Evolutionary conservation across 2,329 filamentous ascomycete genomes (phyloP).

Genomic region (Cyphellophora europaea): DNA sequence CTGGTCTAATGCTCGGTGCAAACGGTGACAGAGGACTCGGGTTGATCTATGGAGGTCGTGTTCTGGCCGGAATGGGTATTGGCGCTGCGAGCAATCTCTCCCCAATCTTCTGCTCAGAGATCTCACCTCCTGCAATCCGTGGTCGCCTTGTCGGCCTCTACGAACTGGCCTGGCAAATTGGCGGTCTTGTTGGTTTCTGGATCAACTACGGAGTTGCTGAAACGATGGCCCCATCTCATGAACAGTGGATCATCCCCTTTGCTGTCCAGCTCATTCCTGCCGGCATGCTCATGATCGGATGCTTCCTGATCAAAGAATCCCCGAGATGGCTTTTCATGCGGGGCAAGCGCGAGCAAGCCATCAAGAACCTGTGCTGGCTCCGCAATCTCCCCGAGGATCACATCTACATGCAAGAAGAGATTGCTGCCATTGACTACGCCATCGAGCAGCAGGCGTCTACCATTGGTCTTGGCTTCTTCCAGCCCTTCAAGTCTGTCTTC

Average conservation of each 20-base stretch:
- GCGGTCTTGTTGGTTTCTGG: conserved; percentile 42
- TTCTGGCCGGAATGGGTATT: conserved; percentile 48
- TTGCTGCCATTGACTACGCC: conserved; percentile 60
- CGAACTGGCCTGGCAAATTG: conserved; percentile 47
- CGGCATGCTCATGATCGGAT: conserved; percentile 39
- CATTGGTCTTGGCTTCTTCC: conserved; percentile 66
- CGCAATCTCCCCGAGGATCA: conserved; percentile 31
- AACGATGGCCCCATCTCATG: conserved; percentile 24
- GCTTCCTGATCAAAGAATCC: conserved; percentile 54
- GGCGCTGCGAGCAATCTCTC: conserved; percentile 48
- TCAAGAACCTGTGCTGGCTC: conserved; percentile 41
- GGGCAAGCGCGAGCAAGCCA: conserved; percentile 58
- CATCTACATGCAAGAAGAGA: conserved; percentile 64
- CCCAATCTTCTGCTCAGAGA: conserved; percentile 52
- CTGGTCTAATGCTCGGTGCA: conserved; percentile 63
- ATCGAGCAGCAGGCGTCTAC: conserved; percentile 54
- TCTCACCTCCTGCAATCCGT: conserved; percentile 49
- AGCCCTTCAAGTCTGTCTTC: conserved; percentile 52
- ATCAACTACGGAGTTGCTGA: conserved; percentile 47
- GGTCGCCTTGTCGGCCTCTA: conserved; percentile 51
- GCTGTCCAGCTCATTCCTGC: conserved; percentile 31
- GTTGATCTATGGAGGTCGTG: conserved; percentile 47
- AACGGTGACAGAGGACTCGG: conserved; percentile 54
- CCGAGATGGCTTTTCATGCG: conserved; percentile 63
- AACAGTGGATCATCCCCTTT: conserved; percentile 34